phyloP scores from a whole-genome alignment of 2,329 filamentous ascomycete species.

The Periglandula ipomoeae region DNA sequence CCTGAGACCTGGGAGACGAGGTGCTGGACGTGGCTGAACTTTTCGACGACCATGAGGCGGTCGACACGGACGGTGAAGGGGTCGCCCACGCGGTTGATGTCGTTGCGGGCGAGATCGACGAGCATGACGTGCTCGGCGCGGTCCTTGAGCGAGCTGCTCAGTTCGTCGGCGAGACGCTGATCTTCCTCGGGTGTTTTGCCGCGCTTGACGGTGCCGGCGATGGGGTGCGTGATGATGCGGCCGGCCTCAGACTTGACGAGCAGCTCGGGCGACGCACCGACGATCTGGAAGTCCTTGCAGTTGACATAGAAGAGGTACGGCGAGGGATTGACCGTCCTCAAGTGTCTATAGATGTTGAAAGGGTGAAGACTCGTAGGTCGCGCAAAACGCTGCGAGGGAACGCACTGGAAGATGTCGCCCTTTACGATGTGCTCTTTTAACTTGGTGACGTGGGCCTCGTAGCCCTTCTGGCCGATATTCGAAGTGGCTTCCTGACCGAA shows the following conservation, averaged over 20 bases:
- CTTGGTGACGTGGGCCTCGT: slow-evolving; percentile 77
- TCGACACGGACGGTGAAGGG: slow-evolving; percentile 85
- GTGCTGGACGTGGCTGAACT: slow-evolving; percentile 96
- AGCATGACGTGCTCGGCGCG: slow-evolving; percentile 95
- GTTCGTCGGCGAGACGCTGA: slow-evolving; percentile 64
- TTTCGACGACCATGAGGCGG: slow-evolving; percentile 85
- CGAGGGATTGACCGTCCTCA: slow-evolving; percentile 94
- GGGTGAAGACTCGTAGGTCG: slow-evolving; percentile 85
- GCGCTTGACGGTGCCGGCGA: slow-evolving; percentile 89
- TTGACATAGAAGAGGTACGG: slow-evolving; percentile 96
- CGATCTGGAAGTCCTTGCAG: slow-evolving; percentile 86
- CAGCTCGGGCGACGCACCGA: slow-evolving; percentile 89
- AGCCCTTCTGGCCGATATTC: slow-evolving; percentile 82
- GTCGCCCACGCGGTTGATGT: slow-evolving; percentile 92
- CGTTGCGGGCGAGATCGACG: slow-evolving; percentile 90
- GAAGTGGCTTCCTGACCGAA: slow-evolving; percentile 74
- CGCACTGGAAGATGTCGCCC: slow-evolving; percentile 95
- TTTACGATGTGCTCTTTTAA: slow-evolving; percentile 85
- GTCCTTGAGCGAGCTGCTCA: slow-evolving; percentile 78
- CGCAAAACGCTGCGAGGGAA: slow-evolving; percentile 88
- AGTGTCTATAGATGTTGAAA: slow-evolving; percentile 94
- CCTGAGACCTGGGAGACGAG: slow-evolving; percentile 93
- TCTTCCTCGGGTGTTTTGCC: slow-evolving; percentile 77
- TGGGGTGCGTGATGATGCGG: slow-evolving; percentile 89
- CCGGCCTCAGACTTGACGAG: slow-evolving; percentile 84